Evolutionary conservation across 805 yeast genomes (phyloP).

Genomic region (Metschnikowia borealis): DNA sequence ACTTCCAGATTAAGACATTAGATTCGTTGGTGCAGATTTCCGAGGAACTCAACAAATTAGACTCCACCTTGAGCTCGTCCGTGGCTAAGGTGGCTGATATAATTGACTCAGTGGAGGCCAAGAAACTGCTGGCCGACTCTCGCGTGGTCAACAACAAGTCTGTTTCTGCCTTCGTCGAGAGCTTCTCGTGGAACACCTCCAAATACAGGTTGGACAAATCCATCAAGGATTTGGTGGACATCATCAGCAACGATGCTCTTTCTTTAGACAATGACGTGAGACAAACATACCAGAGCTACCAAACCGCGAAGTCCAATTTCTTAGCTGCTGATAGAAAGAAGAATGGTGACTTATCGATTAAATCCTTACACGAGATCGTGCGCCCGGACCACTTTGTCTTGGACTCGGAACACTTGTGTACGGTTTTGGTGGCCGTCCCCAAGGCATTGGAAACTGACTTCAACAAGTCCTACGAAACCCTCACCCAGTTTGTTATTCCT

Average conservation of each 20-base stretch:
- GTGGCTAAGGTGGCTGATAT: constrained; percentile 76
- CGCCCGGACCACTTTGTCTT: constrained; percentile 77
- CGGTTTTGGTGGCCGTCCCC: constrained; percentile 88
- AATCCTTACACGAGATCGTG: constrained; percentile 86
- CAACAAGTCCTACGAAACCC: constrained; percentile 66
- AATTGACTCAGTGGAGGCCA: constrained; percentile 38
- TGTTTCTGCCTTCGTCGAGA: constrained; percentile 63
- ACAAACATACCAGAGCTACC: constrained; percentile 68
- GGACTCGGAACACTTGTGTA: constrained; percentile 79
- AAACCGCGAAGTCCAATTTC: constrained; percentile 76
- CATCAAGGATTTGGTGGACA: constrained; percentile 65
- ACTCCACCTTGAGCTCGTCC: constrained; percentile 67
- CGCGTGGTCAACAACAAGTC: constrained; percentile 41
- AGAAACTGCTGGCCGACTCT: constrained; percentile 22
- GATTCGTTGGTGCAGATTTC: constrained; percentile 87
- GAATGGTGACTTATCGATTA: constrained; percentile 88
- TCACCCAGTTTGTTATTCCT: constrained; percentile 83
- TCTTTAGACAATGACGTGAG: constrained; percentile 84
- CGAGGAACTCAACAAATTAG: constrained; percentile 83
- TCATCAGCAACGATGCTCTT: constrained; percentile 71
- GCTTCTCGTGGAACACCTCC: constrained; percentile 83
- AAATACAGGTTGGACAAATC: constrained; percentile 84
- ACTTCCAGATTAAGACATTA: constrained; percentile 89
- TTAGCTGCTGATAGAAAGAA: constrained; percentile 88
- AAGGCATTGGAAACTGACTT: constrained; percentile 57